These are phyloP conservation scores for Phialophora chinensis DNA, from an alignment of 2,329 filamentous ascomycete species.

Conservation along the genomic window DNA sequence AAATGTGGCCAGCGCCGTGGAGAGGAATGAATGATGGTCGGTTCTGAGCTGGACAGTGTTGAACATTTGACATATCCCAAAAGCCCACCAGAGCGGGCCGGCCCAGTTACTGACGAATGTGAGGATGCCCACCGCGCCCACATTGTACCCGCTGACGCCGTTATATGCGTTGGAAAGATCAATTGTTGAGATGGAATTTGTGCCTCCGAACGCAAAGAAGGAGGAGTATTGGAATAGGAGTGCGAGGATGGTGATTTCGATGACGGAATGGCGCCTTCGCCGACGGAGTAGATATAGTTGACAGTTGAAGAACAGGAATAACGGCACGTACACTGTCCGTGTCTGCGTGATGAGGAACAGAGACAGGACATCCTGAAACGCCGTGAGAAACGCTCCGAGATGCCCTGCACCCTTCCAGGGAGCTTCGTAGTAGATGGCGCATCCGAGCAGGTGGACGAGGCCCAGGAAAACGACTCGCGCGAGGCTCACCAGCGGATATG, in stretches of 20 bases:
- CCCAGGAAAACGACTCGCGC: conserved; percentile 59
- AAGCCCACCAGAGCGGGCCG: conserved; percentile 85
- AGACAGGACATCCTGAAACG: conserved; percentile 72
- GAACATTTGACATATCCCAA: conserved; percentile 55
- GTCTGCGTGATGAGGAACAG: conserved; percentile 88
- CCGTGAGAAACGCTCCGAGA: conserved; percentile 35
- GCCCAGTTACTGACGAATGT: conserved; percentile 93
- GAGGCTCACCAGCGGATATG: conserved; percentile 49
- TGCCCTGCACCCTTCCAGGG: conserved; percentile 33
- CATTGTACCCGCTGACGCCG: conserved; percentile 79
- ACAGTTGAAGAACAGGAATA: conserved; percentile 76
- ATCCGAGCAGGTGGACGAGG: conserved; percentile 45
- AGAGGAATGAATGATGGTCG: conserved; percentile 53
- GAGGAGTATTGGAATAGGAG: conserved; percentile 79
- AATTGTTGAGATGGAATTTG: conserved; percentile 94
- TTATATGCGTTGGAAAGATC: conserved; percentile 96
- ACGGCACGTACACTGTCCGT: conserved; percentile 79
- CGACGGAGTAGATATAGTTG: conserved; percentile 60
- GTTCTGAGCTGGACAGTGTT: conserved; percentile 19
- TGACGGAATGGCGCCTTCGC: conserved; percentile 51
- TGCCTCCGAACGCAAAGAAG: conserved; percentile 90
- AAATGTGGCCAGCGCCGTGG: conserved; percentile 67
- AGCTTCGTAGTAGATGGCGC: conserved; percentile 36
- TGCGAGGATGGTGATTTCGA: conserved; percentile 71
- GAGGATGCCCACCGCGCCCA: conserved; percentile 78